Evolutionary conservation across 1,139 yeast species (phyloP).

Genomic region (Diutina pseudorugosa): DNA sequence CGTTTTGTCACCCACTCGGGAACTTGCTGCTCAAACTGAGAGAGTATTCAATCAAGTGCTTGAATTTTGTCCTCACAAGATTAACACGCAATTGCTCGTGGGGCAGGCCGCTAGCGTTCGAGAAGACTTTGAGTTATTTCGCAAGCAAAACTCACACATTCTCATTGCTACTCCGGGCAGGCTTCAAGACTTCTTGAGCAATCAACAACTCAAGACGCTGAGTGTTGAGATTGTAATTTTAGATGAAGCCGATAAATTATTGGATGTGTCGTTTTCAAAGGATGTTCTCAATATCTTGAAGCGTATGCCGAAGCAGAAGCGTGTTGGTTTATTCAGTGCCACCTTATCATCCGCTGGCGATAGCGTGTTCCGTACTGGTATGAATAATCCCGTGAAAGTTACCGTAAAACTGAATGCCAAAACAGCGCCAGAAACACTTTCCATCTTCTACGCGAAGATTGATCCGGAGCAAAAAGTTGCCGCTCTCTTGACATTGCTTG

Average conservation of each 20-base stretch:
- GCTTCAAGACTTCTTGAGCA: slow-evolving; percentile 56
- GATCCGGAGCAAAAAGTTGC: slow-evolving; percentile 52
- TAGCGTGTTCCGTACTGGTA: slow-evolving; percentile 61
- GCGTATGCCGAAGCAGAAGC: slow-evolving; percentile 72
- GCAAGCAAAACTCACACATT: slow-evolving; percentile 49
- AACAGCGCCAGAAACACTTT: slow-evolving; percentile 50
- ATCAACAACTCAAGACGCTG: slow-evolving; percentile 35
- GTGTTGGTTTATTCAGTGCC: slow-evolving; percentile 91
- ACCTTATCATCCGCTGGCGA: slow-evolving; percentile 74
- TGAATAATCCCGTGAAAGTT: slow-evolving; percentile 81
- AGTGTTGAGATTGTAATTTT: slow-evolving; percentile 65
- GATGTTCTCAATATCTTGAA: slow-evolving; percentile 59
- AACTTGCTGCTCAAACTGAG: slow-evolving; percentile 75
- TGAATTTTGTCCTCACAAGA: slow-evolving; percentile 45
- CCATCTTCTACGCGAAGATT: slow-evolving; percentile 48
- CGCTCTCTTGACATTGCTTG: slow-evolving; percentile 40
- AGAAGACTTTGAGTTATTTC: slow-evolving; percentile 57
- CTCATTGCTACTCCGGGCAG: slow-evolving; percentile 93
- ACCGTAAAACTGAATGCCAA: slow-evolving; percentile 45
- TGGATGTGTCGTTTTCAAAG: slow-evolving; percentile 66
- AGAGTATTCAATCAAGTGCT: slow-evolving; percentile 51
- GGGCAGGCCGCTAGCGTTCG: slow-evolving; percentile 68
- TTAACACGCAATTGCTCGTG: slow-evolving; percentile 61
- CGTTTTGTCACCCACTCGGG: slow-evolving; percentile 83
- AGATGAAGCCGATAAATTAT: slow-evolving; percentile 87